Base-by-base conservation (phyloP, 1,139 yeast genomes). In the Lodderomyces oxycetoniae region DNA sequence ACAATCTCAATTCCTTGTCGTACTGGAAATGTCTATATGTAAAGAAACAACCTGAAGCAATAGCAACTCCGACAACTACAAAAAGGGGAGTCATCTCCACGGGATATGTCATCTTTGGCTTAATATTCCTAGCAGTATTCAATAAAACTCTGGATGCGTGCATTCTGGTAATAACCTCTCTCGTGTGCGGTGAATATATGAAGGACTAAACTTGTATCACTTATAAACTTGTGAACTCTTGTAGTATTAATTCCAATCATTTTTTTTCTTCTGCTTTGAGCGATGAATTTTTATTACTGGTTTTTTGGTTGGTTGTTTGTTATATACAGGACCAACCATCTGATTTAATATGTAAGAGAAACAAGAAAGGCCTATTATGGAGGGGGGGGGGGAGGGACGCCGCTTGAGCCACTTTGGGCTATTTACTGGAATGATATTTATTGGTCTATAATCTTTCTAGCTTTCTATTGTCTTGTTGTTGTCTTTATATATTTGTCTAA, bases 61-160 rank as follows among this genome's bases (percentile, higher is more conserved):
- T 52, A 31, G 91, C 91, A 40, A 79, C 79, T 50, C 79, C 84
- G 26, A 62, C 60, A 34, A 72, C 72, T 67, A 67, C 71, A 42
- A 68, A 67, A 58, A 83, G 73, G 58, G 93, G 93, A 57, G 82
- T 78, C 71, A 83, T 67, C 66, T 83, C 93, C 37, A 82, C 77
- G 47, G 93, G 93, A 36, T 79, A 55, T 43, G 50, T 57, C 9
- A 47, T 34, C 38, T 41, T 43, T 32, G 55, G 44, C 17, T 41
- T 43, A 4, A 32, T 21, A 36, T 50, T 46, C 49, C 61, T 63
- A 49, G 64, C 62, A 45, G 76, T 74, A 55, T 69, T 68, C 53
- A 72, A 61, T 54, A 74, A 64, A 45, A 68, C 57, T 59, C 66
- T 68, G 45, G 79, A 55, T 43, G 80, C 70, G 67, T 78, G 72